Base-by-base conservation (phyloP, 208 protist species). In the Phytomonas sp. region DNA sequence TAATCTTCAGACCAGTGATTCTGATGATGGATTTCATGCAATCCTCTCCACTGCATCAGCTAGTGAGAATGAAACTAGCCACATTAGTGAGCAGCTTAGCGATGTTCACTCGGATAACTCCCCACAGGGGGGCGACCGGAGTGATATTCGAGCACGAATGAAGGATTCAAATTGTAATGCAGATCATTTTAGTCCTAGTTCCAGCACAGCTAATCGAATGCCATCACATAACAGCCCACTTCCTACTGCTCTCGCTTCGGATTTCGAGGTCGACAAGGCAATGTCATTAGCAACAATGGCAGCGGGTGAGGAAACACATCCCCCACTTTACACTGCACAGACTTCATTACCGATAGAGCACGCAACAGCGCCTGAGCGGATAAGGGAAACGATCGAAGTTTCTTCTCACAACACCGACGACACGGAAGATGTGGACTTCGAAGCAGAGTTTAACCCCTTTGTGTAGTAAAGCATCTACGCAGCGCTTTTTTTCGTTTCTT, bases 381-480 rank as follows among this genome's bases (percentile, higher is more conserved):
- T 26, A 56, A 23, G 6, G 20, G 46, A 56, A 26, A 26, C 26
- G 17, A 56, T 26, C 6, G 46, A 56, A 56, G 17, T 8, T 23
- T 56, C 46, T 56, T 26, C 46, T 56, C 23, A 26, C 20, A 6
- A 23, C 20, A 26, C 46, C 4, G 20, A 56, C 20, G 46, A 56
- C 26, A 56, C 46, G 1, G 46, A 56, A 7, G 20, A 72, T 26
- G 73, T 70, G 8, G 76, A 83, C 28, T 85, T 85, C 43, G 67
- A 81, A 46, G 67, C 83, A 29, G 83, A 70, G 0, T 88, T 88
- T 43, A 73, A 88, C 29, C 83, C 83, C 11, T 88, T 88, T 75
- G 73, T 75, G 9, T 84, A 72, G 46, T 56, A 26, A 56, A 26
- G 23, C 20, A 20, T 56, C 26, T 26, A 26, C 8, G 20, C 23